Evolutionary conservation across 495 filamentous ascomycete genomes (phyloP), one percentile per base, ranked within the genome.

Genomic region (Penicillium longicatenatum): DNA sequence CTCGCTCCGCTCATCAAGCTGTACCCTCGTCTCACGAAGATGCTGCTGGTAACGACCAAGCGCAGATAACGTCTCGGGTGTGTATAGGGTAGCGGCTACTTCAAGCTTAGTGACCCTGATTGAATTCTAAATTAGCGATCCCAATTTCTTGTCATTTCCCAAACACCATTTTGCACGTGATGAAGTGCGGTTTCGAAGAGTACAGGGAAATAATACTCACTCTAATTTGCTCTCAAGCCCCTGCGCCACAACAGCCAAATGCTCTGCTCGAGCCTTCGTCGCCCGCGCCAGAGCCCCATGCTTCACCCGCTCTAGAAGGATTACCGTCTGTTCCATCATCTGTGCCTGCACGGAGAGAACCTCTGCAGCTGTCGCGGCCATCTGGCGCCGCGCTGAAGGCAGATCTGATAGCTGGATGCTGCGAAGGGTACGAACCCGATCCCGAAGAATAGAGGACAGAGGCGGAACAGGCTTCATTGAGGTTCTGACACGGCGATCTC

Each of bases 231-330:
- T 72, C 8, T 76, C 73, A 6, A 85, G 64, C 19, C 81, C 78
- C 37, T 78, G 69, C 7, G 87, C 86, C 33, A 82, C 79, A n/a
- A 81, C 73, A 39, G 83, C 81, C 30, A 91, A 73, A 50, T 82
- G 82, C 54, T 84, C 83, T 2, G 79, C 77, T 60, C 78, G 75
- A 0, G 83, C 76, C 57, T 76, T 81, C 16, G 76, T 75, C 50
- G 72, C 72, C 6, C 87, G 76, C 7, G 88, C 81, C 3, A 90
- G 60, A 4, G 80, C 70, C 39, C 89, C 89, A 71, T 92, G 87
- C 61, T 89, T 89, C 9, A 72, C 78, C 46, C 80, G 75, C 62
- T 88, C 85, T 6, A 88, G 70, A 12, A 73, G 59, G 8, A 72
- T 62, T 29, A 79, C 69, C 20, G 68, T 72, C n/a, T 70, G 68